Percentiles rank a stretch among this genome's conserved stretches.
These are phyloP conservation scores for Oryza meridionalis DNA, from an alignment of 176 grass and related monocot genomes.

Conservation along the genomic window DNA sequence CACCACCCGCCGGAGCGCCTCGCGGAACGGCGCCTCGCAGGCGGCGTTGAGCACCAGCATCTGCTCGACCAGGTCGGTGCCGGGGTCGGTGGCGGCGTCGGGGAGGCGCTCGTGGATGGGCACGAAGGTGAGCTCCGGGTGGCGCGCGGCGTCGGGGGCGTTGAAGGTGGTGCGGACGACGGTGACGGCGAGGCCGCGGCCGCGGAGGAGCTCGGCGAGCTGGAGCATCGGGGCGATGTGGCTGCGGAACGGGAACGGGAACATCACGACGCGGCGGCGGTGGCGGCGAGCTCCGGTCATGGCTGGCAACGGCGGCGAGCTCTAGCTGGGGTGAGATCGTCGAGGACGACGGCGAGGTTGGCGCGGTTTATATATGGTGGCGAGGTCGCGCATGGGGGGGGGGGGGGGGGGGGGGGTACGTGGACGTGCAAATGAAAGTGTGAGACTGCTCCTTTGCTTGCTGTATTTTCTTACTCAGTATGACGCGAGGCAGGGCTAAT, in stretches of 20 bases:
- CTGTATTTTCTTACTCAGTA: background rate
- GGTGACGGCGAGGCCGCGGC: conserved; percentile 39
- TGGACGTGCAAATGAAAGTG: background rate
- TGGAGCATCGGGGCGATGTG: conserved; percentile 52
- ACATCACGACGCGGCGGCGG: conserved; percentile 44
- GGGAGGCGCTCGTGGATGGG: background rate
- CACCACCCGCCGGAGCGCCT: background rate
- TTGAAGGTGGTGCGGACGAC: conserved; percentile 51
- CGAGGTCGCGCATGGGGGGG: too few relatives aligned
- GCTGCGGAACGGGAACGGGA: conserved; percentile 43
- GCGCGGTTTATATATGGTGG: too few relatives aligned
- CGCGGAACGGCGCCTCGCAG: conserved; percentile 31
- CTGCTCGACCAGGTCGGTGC: conserved; percentile 2
- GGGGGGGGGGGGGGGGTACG: background rate
- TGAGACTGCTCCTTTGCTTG: background rate
- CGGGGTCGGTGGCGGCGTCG: background rate
- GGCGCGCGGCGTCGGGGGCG: conserved; percentile 27
- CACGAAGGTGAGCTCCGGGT: conserved; percentile 44
- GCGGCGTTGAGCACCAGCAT: conserved; percentile 16
- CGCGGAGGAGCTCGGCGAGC: conserved; percentile 43
- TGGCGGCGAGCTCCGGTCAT: background rate
- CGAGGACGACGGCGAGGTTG: background rate
- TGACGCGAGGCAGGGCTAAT: background rate
- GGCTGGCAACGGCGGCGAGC: background rate
- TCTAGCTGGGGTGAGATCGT: background rate